These are phyloP conservation scores for Madurella fahalii DNA, from an alignment of 2,329 filamentous ascomycete genomes.

Conservation along the genomic window DNA sequence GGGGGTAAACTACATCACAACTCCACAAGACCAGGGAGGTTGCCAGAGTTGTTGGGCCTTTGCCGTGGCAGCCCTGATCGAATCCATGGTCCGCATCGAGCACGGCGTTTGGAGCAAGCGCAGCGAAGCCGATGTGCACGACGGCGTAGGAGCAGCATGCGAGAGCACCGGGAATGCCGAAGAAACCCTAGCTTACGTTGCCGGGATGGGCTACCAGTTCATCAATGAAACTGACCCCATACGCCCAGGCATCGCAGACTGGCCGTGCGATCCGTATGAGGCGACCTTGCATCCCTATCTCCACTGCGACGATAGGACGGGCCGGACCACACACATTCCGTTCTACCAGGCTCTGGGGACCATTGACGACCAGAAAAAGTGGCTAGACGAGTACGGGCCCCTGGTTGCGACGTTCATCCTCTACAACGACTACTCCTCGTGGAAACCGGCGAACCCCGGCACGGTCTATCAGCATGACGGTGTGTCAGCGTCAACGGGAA, in stretches of 20 bases:
- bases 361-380: slow-evolving; percentile 23
- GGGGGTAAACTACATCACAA: slow-evolving; percentile 19
- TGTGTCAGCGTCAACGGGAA: slow-evolving; percentile 9
- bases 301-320: slow-evolving; percentile 16
- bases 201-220: slow-evolving; percentile 11
- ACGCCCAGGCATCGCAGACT: slow-evolving; percentile 18
- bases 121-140: slow-evolving; percentile 23
- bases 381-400: slow-evolving; percentile 22
- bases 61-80: slow-evolving; percentile 20
- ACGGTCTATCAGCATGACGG: slow-evolving; percentile 16
- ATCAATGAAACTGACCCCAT: neutral
- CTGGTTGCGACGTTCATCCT: slow-evolving; percentile 20
- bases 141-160: slow-evolving; percentile 19
- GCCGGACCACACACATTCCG: slow-evolving; percentile 19
- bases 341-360: slow-evolving; percentile 13
- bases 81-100: slow-evolving; percentile 21
- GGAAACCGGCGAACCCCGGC: slow-evolving; percentile 5
- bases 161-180: slow-evolving; percentile 21
- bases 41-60: slow-evolving; percentile 25
- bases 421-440: slow-evolving; percentile 16
- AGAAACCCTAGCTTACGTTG: slow-evolving; percentile 19
- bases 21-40: slow-evolving; percentile 19
- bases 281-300: slow-evolving; percentile 8
- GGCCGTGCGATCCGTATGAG: slow-evolving; percentile 22
- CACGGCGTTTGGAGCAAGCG: slow-evolving; percentile 23